Conservation (phyloP, 352 stramenopile genomes). For the Pythium biforme region DNA sequence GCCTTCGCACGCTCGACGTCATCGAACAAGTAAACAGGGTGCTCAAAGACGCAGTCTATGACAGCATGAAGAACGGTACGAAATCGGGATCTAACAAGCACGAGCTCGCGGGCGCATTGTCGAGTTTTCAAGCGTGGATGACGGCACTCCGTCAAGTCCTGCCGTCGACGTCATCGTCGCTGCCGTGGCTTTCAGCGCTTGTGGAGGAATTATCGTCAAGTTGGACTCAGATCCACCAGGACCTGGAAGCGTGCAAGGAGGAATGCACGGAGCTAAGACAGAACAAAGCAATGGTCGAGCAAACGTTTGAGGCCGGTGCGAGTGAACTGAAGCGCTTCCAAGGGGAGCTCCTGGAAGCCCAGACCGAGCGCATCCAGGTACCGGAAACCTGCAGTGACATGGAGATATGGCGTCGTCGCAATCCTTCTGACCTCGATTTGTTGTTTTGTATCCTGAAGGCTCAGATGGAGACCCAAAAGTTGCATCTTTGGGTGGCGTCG, state of each 20-base stretch:
- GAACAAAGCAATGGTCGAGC: slow-evolving; percentile 10
- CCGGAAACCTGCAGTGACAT: neutral
- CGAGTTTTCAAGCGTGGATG: neutral
- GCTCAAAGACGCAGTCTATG: neutral
- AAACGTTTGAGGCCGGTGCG: neutral
- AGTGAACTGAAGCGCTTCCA: slow-evolving; percentile 6
- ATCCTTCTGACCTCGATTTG: slow-evolving; percentile 8
- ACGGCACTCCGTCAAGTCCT: neutral
- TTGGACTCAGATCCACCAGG: neutral
- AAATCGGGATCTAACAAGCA: neutral
- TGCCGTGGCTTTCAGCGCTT: slow-evolving; percentile 10
- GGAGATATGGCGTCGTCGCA: no score
- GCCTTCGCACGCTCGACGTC: neutral
- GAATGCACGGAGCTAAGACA: slow-evolving; percentile 21
- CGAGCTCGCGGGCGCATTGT: neutral
- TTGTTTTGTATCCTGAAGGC: slow-evolving; percentile 12
- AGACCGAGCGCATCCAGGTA: slow-evolving; percentile 17
- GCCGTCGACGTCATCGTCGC: neutral
- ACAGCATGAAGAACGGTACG: neutral
- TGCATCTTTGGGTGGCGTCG: slow-evolving; percentile 18
- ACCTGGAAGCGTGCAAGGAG: slow-evolving; percentile 9
- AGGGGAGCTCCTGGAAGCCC: slow-evolving; percentile 18
- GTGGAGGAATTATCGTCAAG: neutral
- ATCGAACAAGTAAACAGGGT: slow-evolving; percentile 5
- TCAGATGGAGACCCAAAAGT: slow-evolving; percentile 18